Percentiles rank a stretch among this genome's conserved stretches.
phyloP scores from a whole-genome alignment of 441 rosid species.

The Aleurites moluccanus region DNA sequence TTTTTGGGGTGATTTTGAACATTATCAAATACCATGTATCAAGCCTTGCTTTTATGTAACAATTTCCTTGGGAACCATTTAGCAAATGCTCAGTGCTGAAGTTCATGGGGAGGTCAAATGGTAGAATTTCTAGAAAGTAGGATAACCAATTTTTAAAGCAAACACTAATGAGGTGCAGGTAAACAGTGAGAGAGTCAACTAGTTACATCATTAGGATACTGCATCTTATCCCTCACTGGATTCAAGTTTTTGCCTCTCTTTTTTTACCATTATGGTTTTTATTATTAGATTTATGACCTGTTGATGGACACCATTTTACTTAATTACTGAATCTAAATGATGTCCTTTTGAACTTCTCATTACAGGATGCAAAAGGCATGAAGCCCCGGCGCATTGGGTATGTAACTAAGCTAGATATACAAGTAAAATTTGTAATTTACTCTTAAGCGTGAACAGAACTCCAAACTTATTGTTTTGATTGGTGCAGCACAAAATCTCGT shows the following conservation, averaged over 20 bases:
- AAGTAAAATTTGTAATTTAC: constrained; percentile 2
- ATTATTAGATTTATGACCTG: background rate
- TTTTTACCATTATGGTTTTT: background rate
- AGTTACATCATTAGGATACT: background rate
- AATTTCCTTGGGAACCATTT: background rate
- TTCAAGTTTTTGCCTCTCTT: background rate
- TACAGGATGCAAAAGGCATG: constrained; percentile 49
- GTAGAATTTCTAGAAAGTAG: too few relatives aligned
- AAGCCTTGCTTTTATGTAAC: background rate
- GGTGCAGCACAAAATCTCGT: constrained; percentile 74
- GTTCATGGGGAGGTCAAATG: too few relatives aligned
- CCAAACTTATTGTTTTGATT: constrained; percentile 23
- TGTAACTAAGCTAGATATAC: constrained; percentile 25
- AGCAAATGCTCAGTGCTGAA: background rate
- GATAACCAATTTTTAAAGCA: too few relatives aligned
- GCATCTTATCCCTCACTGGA: background rate
- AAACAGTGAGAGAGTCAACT: background rate
- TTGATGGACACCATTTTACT: background rate
- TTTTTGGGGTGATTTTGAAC: background rate
- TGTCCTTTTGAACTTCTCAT: constrained; percentile 17
- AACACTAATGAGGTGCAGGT: too few relatives aligned
- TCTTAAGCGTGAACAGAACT: background rate
- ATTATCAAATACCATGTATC: background rate
- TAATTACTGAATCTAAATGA: constrained; percentile 2
- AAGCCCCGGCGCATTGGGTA: constrained; percentile 61